These are phyloP conservation scores for Ascoidea asiatica DNA, from an alignment of 805 yeast genomes.

Conservation along the genomic window DNA sequence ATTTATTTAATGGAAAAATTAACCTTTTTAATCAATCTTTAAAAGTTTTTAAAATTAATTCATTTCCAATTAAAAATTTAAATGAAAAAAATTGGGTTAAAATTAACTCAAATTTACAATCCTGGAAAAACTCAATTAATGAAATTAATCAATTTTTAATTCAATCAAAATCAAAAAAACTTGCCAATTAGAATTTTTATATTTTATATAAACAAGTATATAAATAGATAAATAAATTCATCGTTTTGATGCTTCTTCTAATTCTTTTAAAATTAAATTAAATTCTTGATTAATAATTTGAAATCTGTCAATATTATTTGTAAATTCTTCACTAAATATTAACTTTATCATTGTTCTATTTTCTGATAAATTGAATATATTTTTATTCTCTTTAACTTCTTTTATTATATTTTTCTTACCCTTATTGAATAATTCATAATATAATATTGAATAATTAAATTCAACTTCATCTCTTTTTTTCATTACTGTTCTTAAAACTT, in stretches of 20 bases:
- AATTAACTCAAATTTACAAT: too few species aligned
- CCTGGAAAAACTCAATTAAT: background rate
- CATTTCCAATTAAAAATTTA: background rate
- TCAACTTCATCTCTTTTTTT: constrained; percentile 37
- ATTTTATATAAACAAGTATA: too few species aligned
- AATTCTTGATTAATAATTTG: too few species aligned
- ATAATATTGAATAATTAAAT: constrained; percentile 36
- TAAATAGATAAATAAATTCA: too few species aligned
- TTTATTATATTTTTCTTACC: constrained; percentile 35
- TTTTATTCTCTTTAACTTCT: constrained; percentile 19
- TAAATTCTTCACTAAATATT: constrained; percentile 28
- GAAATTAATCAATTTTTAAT: background rate
- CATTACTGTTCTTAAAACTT: constrained; percentile 48
- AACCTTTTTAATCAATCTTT: constrained; percentile 10
- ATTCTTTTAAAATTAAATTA: too few species aligned
- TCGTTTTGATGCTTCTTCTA: too few species aligned
- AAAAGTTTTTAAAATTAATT: constrained; percentile 8
- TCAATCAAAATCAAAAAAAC: too few species aligned
- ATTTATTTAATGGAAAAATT: constrained; percentile 9
- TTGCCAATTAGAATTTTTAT: too few species aligned
- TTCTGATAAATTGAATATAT: constrained; percentile 29
- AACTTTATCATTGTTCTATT: constrained; percentile 37
- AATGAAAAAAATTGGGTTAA: background rate
- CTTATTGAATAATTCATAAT: constrained; percentile 40
- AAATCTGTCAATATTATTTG: background rate